Percentiles rank a stretch among this genome's conserved stretches.
Evolutionary conservation across 352 stramenopile genomes (phyloP).

Genomic region (Phytophthora foliorum): DNA sequence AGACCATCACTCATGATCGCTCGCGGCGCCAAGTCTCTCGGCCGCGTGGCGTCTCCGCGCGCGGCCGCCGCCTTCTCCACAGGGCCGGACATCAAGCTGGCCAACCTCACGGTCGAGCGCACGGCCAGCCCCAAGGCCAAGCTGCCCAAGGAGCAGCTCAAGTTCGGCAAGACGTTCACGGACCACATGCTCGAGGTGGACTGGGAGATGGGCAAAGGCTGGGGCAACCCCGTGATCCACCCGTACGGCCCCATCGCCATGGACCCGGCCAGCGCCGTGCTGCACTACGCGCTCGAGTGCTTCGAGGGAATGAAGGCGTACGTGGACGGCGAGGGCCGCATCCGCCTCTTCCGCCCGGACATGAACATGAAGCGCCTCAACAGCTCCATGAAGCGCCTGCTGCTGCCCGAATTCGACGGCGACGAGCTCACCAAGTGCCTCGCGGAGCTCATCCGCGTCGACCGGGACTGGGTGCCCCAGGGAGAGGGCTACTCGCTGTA

Average conservation of each 20-base stretch:
- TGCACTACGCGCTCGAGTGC: slow-evolving; percentile 97
- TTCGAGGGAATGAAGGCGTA: slow-evolving; percentile 98
- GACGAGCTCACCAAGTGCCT: slow-evolving; percentile 94
- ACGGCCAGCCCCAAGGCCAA: slow-evolving; percentile 67
- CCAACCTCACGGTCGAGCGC: slow-evolving; percentile 59
- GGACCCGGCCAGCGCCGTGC: slow-evolving; percentile 90
- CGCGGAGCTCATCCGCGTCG: slow-evolving; percentile 79
- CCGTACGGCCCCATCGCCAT: slow-evolving; percentile 94
- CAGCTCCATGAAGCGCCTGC: slow-evolving; percentile 94
- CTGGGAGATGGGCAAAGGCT: slow-evolving; percentile 88
- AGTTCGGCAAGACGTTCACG: slow-evolving; percentile 96
- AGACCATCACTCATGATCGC: slow-evolving; percentile 20
- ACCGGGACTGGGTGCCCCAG: slow-evolving; percentile 95
- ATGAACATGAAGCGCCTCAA: slow-evolving; percentile 98
- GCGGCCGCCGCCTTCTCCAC: slow-evolving; percentile 36
- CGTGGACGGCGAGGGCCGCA: slow-evolving; percentile 79
- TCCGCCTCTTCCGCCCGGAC: slow-evolving; percentile 96
- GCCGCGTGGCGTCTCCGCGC: slow-evolving; percentile 28
- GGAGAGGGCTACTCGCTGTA: slow-evolving; percentile 98
- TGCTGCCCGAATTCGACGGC: slow-evolving; percentile 92
- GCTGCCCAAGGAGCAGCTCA: slow-evolving; percentile 87
- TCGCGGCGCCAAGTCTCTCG: slow-evolving; percentile 22
- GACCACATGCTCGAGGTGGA: slow-evolving; percentile 98
- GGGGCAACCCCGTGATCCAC: slow-evolving; percentile 91
- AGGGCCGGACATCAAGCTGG: slow-evolving; percentile 32